Evolutionary conservation across 176 grass and related monocot genomes (phyloP).

Genomic region (Lolium perenne): DNA sequence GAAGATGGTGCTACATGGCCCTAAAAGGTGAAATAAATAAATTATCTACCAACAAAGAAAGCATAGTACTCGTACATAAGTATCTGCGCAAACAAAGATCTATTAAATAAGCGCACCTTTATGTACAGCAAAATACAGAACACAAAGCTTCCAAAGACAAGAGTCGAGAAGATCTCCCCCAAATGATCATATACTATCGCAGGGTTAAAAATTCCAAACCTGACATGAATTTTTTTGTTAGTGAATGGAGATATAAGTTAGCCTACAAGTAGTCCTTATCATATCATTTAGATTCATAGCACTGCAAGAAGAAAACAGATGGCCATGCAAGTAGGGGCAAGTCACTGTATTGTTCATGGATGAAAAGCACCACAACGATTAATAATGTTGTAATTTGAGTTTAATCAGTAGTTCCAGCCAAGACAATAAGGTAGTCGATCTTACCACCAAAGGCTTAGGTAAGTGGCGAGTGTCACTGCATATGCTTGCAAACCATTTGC

Average conservation of each 20-base stretch:
- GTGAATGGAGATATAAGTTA: not conserved
- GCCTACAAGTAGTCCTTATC: not conserved
- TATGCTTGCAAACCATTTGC: slow-evolving; percentile 98
- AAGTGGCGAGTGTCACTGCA: slow-evolving; percentile 86
- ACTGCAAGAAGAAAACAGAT: not conserved
- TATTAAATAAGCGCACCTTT: slow-evolving; percentile 55
- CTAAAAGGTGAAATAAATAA: slow-evolving; percentile 41
- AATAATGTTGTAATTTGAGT: not conserved
- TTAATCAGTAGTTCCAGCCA: not conserved
- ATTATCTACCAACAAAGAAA: slow-evolving; percentile 15
- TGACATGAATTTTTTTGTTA: slow-evolving; percentile 41
- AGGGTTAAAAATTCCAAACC: slow-evolving; percentile 93
- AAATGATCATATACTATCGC: slow-evolving; percentile 92
- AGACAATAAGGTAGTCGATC: slow-evolving; percentile 10
- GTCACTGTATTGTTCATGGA: not conserved
- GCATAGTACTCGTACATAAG: not conserved
- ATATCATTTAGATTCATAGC: not conserved
- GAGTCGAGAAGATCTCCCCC: slow-evolving; percentile 92
- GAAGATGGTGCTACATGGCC: slow-evolving; percentile 96
- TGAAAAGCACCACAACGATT: too few species aligned
- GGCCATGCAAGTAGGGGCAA: not conserved
- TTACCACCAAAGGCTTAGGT: slow-evolving; percentile 95
- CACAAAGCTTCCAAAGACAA: slow-evolving; percentile 91
- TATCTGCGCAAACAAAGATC: slow-evolving; percentile 21
- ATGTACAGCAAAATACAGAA: slow-evolving; percentile 94